Evolutionary conservation across 2,329 filamentous ascomycete species (phyloP).

Genomic region (Botrytis fabae): DNA sequence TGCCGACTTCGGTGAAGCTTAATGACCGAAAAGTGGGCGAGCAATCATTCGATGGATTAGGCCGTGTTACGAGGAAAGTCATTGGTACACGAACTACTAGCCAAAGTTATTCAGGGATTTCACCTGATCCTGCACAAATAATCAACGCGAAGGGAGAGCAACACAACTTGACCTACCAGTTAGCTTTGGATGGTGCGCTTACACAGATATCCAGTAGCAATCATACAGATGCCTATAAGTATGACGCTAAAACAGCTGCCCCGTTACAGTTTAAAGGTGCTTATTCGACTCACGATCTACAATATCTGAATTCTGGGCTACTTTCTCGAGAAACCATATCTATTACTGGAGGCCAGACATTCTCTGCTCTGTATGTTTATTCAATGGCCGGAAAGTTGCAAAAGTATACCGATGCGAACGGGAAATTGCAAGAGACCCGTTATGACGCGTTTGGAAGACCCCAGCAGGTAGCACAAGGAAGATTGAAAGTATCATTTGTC

Average conservation of each 20-base stretch:
- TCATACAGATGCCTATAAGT: slow-evolving; percentile 12
- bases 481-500: slow-evolving; percentile 9
- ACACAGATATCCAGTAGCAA: not conserved
- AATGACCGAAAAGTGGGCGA: not conserved
- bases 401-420: slow-evolving; percentile 8
- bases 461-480: not conserved
- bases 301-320: slow-evolving; percentile 8
- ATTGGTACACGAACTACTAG: slow-evolving; percentile 1
- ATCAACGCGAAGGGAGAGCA: slow-evolving; percentile 8
- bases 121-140: slow-evolving; percentile 10
- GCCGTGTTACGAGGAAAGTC: not conserved
- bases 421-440: not conserved
- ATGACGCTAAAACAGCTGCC: slow-evolving; percentile 6
- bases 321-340: slow-evolving; percentile 8
- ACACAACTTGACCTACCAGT: not conserved
- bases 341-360: not conserved
- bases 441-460: slow-evolving; percentile 16
- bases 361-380: not conserved
- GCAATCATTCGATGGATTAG: slow-evolving; percentile 19
- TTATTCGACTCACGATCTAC: slow-evolving; percentile 9
- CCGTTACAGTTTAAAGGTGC: not conserved
- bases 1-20: slow-evolving; percentile 6
- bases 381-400: slow-evolving; percentile 18
- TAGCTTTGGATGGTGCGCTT: not conserved
- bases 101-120: slow-evolving; percentile 11